Conservation (phyloP, 2,329 filamentous ascomycete species). For the Ramularia endophylla region DNA sequence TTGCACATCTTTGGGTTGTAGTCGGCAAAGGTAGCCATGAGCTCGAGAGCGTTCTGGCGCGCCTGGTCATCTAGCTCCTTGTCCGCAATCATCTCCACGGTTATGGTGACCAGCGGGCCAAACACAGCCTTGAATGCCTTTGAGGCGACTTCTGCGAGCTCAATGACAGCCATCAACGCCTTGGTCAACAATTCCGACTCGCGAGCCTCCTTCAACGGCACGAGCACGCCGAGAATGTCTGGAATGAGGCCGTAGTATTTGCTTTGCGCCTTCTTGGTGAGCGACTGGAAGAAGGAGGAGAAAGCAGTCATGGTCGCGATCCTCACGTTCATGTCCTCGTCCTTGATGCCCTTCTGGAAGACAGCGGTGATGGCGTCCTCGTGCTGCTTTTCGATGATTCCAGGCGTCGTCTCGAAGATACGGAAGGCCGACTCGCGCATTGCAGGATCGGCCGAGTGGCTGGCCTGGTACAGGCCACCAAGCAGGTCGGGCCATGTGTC, state of each 20-base stretch:
- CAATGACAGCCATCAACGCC: conserved; percentile 84
- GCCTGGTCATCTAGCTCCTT: conserved; percentile 88
- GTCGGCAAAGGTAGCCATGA: conserved; percentile 98
- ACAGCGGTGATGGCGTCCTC: conserved; percentile 83
- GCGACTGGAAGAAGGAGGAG: conserved; percentile 87
- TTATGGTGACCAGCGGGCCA: conserved; percentile 85
- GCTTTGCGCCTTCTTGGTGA: conserved; percentile 77
- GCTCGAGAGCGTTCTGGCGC: conserved; percentile 88
- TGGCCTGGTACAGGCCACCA: conserved; percentile 78
- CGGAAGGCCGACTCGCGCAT: conserved; percentile 91
- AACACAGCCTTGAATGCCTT: conserved; percentile 99
- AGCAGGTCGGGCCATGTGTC: conserved; percentile 86
- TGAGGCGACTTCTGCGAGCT: conserved; percentile 86
- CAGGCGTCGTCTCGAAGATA: conserved; percentile 90
- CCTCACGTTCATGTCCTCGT: conserved; percentile 78
- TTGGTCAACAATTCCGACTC: conserved; percentile 90
- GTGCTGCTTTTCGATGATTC: conserved; percentile 93
- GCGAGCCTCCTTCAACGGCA: conserved; percentile 83
- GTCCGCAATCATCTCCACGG: conserved; percentile 87
- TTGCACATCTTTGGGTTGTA: conserved; percentile 91
- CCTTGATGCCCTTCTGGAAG: conserved; percentile 88
- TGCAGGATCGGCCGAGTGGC: conserved; percentile 74
- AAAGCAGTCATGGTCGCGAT: conserved; percentile 96
- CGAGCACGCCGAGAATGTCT: conserved; percentile 88
- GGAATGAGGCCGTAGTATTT: conserved; percentile 86